Conservation (phyloP, 2,329 filamentous ascomycete genomes). For the Ilyonectria destructans region DNA sequence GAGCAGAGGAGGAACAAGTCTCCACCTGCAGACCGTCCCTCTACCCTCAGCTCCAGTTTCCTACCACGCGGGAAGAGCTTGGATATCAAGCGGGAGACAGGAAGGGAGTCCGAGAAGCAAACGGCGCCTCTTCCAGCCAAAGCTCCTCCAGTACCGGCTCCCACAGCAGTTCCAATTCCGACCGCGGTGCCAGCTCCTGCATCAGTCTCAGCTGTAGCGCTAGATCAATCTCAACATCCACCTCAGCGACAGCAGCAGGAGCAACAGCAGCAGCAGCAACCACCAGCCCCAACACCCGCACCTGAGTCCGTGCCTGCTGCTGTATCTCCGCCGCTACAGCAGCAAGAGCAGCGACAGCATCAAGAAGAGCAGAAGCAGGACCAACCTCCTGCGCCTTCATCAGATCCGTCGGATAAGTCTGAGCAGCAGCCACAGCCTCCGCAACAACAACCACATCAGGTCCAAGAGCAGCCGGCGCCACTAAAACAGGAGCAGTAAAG, state of each 20-base stretch:
- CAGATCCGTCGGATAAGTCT: conserved; percentile 15
- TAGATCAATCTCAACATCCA: conserved; percentile 13
- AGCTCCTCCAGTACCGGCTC: conserved; percentile 29
- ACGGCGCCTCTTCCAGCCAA: conserved; percentile 17
- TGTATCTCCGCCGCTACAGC: conserved; percentile 6
- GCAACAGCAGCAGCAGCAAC: background rate
- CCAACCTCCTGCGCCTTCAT: conserved; percentile 19
- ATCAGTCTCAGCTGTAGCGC: conserved; percentile 14
- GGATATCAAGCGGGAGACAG: conserved; percentile 62
- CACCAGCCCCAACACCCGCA: background rate
- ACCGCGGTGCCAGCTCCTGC: conserved; percentile 21
- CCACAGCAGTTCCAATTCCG: conserved; percentile 33
- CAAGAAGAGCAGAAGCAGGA: conserved; percentile 22
- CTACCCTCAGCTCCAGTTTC: conserved; percentile 48
- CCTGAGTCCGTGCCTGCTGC: conserved; percentile 3
- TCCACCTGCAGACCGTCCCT: conserved; percentile 62
- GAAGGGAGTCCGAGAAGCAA: conserved; percentile 41
- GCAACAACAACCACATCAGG: conserved; percentile 23
- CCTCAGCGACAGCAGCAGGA: conserved; percentile 23
- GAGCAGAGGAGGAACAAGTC: conserved; percentile 72
- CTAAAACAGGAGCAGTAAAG: conserved; percentile 30
- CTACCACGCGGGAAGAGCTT: conserved; percentile 64
- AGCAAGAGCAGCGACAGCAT: conserved; percentile 13
- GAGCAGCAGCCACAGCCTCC: conserved; percentile 10
- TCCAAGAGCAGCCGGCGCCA: conserved; percentile 14